Percentiles rank a stretch among this genome's conserved stretches.
Evolutionary conservation across 164 flowering plant species (phyloP).

Genomic region (Vitis rotundifolia): DNA sequence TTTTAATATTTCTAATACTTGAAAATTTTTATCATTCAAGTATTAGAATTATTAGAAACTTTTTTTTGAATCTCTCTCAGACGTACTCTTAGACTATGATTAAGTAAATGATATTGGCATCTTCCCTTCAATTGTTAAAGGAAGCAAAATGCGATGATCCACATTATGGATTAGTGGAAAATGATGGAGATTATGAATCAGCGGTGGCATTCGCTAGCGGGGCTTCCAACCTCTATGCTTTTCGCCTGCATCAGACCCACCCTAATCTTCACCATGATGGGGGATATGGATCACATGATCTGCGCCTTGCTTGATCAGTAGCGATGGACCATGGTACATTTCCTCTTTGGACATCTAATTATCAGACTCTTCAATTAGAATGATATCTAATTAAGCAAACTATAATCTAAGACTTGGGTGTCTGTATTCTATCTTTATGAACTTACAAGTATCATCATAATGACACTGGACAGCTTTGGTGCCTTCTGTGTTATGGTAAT

Average conservation of each 20-base stretch:
- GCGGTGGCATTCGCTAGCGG: constrained; percentile 33
- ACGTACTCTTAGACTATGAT: too few relatives aligned
- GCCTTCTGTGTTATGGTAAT: too few relatives aligned
- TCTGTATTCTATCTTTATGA: too few relatives aligned
- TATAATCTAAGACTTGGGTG: too few relatives aligned
- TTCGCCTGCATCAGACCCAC: constrained; percentile 29
- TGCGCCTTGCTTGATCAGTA: constrained; percentile 41
- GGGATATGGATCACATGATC: constrained; percentile 30
- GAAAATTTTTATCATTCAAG: too few relatives aligned
- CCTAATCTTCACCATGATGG: constrained; percentile 32
- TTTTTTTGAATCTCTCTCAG: rapidly evolving
- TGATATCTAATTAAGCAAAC: too few relatives aligned
- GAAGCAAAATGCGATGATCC: constrained; percentile 36
- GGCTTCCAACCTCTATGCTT: constrained; percentile 35
- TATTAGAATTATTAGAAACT: too few relatives aligned
- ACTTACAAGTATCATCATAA: too few relatives aligned
- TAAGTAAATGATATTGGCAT: too few relatives aligned
- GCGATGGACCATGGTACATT: neutral
- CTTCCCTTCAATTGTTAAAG: constrained; percentile 4
- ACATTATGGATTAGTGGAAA: constrained; percentile 25
- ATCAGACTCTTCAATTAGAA: too few relatives aligned
- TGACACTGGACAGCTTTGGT: too few relatives aligned
- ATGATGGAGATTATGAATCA: constrained; percentile 37
- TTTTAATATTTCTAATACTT: too few relatives aligned
- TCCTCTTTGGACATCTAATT: neutral